Evolutionary conservation across 2,329 filamentous ascomycete species (phyloP), one percentile per base, ranked within the genome.

Genomic region (Coniochaeta ligniaria): DNA sequence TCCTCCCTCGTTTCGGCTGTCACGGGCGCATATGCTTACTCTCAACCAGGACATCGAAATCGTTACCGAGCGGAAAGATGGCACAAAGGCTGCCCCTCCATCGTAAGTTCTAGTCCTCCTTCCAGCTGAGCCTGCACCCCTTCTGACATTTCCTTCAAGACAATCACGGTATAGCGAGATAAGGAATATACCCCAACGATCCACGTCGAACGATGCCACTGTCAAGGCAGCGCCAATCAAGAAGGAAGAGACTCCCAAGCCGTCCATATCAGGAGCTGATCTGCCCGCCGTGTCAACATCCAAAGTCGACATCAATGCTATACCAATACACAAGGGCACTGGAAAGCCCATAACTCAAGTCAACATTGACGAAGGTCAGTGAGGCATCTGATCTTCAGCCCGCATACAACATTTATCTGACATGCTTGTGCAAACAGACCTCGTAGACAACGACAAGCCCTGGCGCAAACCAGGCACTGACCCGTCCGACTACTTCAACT

Each of bases 401-500:
- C 56, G 6, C 24, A 2, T 9, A 52, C 3, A n/a, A 17, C 5
- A n/a, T 17, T 5, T 3, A 26, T 24, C 20, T n/a, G 56, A 31
- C 35, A 17, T n/a, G 31, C 6, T 24, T 36, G 20, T 35, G 52
- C 52, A 33, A 16, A 56, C 63, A 83, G 85, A 89, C 68, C 83
- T 93, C 22, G 82, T 86, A 41, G 88, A 91, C 8, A 91, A 92
- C 68, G 90, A 93, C 64, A 98, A 97, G 74, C 93, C 94, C 20
- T 99, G 95, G 95, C 88, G 95, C 52, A 88, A 93, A 65, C 95
- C 95, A 0, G 95, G 95, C 55, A 93, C 94, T 12, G 95, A 99
- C 70, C 86, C 96, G 60, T 95, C 90, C 62, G 95, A 99, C 73
- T 98, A 96, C 77, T 98, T 98, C 84, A 98, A 98, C 79, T 98